Evolutionary conservation across 2,329 filamentous ascomycete genomes (phyloP).

Genomic region (Cytospora paraplurivora): DNA sequence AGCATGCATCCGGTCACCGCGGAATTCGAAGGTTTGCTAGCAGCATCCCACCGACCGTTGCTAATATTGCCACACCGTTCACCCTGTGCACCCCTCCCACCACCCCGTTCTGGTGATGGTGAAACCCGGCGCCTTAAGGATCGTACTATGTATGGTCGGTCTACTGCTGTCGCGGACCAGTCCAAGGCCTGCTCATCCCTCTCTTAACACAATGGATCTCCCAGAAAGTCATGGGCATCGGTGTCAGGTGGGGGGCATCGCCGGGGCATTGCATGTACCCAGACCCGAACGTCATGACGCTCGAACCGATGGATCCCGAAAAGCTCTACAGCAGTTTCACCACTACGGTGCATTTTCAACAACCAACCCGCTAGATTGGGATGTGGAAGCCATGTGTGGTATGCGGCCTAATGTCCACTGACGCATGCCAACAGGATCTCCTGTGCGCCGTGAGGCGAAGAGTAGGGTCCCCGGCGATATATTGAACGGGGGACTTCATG

Average conservation of each 20-base stretch:
- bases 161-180: not conserved
- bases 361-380: conserved; percentile 6
- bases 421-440: conserved; percentile 17
- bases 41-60: not conserved
- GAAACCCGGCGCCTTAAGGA: not conserved
- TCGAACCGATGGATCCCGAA: conserved; percentile 16
- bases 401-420: conserved; percentile 17
- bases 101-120: not conserved
- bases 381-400: conserved; percentile 5
- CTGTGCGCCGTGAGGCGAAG: conserved; percentile 11
- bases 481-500: not conserved
- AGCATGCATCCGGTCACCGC: not conserved
- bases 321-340: conserved; percentile 11
- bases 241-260: not conserved
- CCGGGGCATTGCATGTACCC: not conserved
- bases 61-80: not conserved
- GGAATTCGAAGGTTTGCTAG: not conserved
- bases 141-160: not conserved
- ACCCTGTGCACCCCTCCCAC: not conserved
- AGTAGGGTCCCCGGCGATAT: conserved; percentile 2
- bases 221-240: not conserved
- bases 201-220: not conserved
- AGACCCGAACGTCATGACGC: not conserved
- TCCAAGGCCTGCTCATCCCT: not conserved
- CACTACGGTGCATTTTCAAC: conserved; percentile 13